Conservation (phyloP, 306 rosid genomes). For the Cucurbita moschata region DNA sequence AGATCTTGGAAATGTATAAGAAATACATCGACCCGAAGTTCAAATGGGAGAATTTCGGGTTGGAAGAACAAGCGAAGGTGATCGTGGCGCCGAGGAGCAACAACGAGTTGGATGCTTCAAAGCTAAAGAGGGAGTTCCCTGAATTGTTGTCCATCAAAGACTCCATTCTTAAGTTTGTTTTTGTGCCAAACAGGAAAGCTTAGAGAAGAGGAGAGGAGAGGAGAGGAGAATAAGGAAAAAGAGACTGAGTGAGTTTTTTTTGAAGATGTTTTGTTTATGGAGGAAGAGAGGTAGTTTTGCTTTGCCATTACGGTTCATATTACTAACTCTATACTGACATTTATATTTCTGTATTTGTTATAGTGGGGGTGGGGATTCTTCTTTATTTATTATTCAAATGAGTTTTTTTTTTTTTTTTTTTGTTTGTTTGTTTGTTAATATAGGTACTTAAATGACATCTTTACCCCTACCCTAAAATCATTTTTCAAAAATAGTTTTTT, state of each 20-base stretch:
- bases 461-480: not conserved
- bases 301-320: not conserved
- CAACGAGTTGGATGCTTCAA: constrained; percentile 57
- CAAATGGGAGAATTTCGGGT: constrained; percentile 42
- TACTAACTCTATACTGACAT: constrained; percentile 1
- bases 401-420: not conserved
- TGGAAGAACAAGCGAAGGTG: constrained; percentile 60
- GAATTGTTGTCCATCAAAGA: constrained; percentile 38
- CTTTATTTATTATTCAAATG: not conserved
- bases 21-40: constrained; percentile 43
- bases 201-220: not conserved
- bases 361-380: not conserved
- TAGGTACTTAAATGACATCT: not conserved
- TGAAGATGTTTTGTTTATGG: not conserved
- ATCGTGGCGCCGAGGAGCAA: constrained; percentile 53
- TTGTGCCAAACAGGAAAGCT: constrained; percentile 50
- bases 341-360: not conserved
- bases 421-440: not conserved
- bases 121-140: constrained; percentile 51
- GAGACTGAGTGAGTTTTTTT: not conserved
- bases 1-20: constrained; percentile 45
- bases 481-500: too few species aligned
- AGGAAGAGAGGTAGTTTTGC: not conserved
- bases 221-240: not conserved
- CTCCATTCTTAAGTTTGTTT: constrained; percentile 45